Evolutionary conservation across 495 filamentous ascomycete species (phyloP).

Genomic region (Bacidia gigantensis): DNA sequence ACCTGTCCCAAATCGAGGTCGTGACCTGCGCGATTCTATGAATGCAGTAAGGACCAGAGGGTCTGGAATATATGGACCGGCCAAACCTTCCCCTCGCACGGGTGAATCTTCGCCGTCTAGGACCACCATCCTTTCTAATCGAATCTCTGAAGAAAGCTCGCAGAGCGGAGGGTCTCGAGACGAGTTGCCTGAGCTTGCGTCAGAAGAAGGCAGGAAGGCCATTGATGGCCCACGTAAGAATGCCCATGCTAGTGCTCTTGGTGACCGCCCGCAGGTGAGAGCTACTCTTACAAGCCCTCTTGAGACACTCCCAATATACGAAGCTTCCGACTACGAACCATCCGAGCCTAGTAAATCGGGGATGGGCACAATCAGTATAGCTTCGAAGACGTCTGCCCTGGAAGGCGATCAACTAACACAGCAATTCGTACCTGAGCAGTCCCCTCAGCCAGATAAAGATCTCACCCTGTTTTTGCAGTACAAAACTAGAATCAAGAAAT

Average conservation of each 20-base stretch:
- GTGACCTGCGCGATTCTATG: conserved; percentile 81
- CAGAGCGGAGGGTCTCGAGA: conserved; percentile 28
- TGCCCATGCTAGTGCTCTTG: conserved; percentile 26
- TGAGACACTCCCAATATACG: conserved; percentile 9
- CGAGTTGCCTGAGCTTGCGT: conserved; percentile 23
- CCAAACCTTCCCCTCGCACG: conserved; percentile 38
- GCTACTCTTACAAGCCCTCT: conserved; percentile 26
- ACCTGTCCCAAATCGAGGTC: conserved; percentile 75
- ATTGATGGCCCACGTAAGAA: conserved; percentile 50
- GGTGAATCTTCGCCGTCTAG: conserved; percentile 50
- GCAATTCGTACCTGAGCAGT: conserved; percentile 52
- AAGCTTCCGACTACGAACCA: conserved; percentile 1
- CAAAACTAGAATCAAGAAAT: conserved; percentile 93
- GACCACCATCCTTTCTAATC: conserved; percentile 33
- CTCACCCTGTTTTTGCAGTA: conserved; percentile 95
- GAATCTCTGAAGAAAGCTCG: conserved; percentile 53
- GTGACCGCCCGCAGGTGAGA: conserved; percentile 17
- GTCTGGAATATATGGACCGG: conserved; percentile 50
- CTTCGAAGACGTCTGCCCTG: conserved; percentile 8
- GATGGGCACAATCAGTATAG: conserved; percentile 8
- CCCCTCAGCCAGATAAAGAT: conserved; percentile 70
- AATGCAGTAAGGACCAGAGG: conserved; percentile 77
- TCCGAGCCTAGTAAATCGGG: conserved; percentile 5
- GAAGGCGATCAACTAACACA: conserved; percentile 26
- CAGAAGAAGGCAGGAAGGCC: conserved; percentile 31